A percentile compares a stretch with the other conserved stretches of the same genome.
Evolutionary conservation across 1,139 yeast species (phyloP).

Genomic region (Blastobotrys serpentis): DNA sequence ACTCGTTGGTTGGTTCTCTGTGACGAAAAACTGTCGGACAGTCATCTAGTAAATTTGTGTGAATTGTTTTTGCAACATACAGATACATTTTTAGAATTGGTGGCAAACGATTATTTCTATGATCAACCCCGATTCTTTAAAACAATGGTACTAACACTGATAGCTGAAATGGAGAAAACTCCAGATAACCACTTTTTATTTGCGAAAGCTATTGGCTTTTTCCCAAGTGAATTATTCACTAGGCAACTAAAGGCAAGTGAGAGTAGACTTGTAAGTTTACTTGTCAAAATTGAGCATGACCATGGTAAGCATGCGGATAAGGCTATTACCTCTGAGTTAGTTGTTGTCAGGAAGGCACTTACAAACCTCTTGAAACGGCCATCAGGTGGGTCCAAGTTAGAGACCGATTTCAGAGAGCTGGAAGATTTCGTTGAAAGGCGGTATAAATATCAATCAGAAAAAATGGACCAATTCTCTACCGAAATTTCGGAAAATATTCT

Average conservation of each 20-base stretch:
- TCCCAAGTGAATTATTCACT: conserved; percentile 24
- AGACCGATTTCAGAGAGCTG: conserved; percentile 16
- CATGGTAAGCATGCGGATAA: not conserved
- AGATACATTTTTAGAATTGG: conserved; percentile 19
- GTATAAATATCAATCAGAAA: not conserved
- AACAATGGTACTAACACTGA: conserved; percentile 20
- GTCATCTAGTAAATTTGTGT: conserved; percentile 21
- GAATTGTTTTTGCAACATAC: conserved; percentile 22
- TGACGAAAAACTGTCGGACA: conserved; percentile 23
- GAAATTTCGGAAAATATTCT: conserved; percentile 15
- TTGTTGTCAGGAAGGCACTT: not conserved
- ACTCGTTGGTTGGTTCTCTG: conserved; percentile 32
- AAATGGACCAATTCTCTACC: conserved; percentile 12
- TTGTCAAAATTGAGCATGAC: not conserved
- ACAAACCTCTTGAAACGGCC: conserved; percentile 17
- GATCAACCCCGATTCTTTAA: conserved; percentile 26
- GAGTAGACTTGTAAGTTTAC: not conserved
- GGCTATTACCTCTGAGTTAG: not conserved
- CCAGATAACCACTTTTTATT: conserved; percentile 3
- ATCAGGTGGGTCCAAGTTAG: conserved; percentile 17
- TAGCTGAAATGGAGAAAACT: conserved; percentile 11
- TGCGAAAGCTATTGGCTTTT: conserved; percentile 11
- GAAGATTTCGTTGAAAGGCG: conserved; percentile 16
- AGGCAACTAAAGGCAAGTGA: conserved; percentile 10
- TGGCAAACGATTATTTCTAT: conserved; percentile 24